These are phyloP conservation scores for Lachancea thermotolerans DNA, from an alignment of 805 yeast species.

Conservation along the genomic window DNA sequence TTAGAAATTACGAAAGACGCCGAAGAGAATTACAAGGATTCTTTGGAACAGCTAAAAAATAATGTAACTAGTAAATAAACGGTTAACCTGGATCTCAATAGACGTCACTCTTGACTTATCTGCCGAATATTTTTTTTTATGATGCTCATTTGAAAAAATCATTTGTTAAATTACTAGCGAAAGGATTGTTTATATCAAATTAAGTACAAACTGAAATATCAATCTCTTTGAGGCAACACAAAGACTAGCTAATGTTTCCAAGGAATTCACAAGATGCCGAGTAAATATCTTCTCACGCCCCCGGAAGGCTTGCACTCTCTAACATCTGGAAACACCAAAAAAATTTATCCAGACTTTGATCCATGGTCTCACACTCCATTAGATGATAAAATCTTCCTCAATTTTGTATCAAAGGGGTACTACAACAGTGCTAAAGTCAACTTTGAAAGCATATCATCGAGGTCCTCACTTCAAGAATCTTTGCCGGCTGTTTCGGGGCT, in stretches of 20 bases:
- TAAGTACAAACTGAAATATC: no score
- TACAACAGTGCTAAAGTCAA: conserved; percentile 30
- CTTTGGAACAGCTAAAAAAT: conserved; percentile 38
- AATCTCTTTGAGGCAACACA: no score
- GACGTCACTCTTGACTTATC: background rate
- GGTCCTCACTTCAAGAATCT: conserved; percentile 31
- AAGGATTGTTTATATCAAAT: no score
- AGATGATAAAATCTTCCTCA: conserved; percentile 27
- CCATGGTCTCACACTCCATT: conserved; percentile 29
- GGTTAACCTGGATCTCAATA: background rate
- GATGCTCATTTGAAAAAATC: background rate
- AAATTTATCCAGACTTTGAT: conserved; percentile 30
- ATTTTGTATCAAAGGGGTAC: conserved; percentile 31
- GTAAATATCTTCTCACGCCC: conserved; percentile 27
- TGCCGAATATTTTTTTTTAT: background rate
- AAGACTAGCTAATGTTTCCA: background rate
- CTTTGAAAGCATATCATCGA: conserved; percentile 33
- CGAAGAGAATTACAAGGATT: conserved; percentile 37
- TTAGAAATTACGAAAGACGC: conserved; percentile 33
- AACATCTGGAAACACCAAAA: conserved; percentile 6
- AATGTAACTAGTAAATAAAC: background rate
- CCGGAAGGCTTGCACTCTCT: conserved; percentile 31
- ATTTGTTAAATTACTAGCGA: no score
- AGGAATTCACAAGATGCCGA: conserved; percentile 11
- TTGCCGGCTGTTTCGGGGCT: conserved; percentile 26